Evolutionary conservation across 129 eudicot species (phyloP), one percentile per base, ranked within the genome.

Genomic region (Ambrosia trifida): DNA sequence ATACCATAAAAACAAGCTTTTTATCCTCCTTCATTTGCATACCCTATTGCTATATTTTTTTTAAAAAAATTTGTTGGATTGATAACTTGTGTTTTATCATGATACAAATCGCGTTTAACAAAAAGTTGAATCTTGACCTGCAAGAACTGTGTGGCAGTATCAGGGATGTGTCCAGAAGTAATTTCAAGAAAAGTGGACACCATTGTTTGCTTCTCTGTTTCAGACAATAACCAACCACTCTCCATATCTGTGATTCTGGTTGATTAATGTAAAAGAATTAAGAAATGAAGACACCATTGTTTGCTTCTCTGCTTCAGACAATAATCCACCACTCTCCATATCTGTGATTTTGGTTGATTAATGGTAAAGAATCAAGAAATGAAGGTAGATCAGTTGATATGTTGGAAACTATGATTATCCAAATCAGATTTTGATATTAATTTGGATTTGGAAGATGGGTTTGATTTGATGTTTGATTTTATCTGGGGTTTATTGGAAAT

Each of bases 141-240:
- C 70, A 93, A 87, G 76, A 93, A 89, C 68, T 84, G 96, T 1
- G 76, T 82, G 58, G 98, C 98, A 18, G 89, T 87, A 11, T 84
- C 95, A 19, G 81, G 74, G 2, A 90, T 85, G 68, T 93, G 96
- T 38, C 92, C 98, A 47, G 78, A 95, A 60, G 98, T 96, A 77
- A 93, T 85, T 64, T 93, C 98, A 36, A 93, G 84, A 69, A 93
- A 93, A 4, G 85, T 67, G 17, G 95, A 83, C 14, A 93, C 87
- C 80, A 93, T 31, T 49, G 9, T 66, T 76, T 87, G 88, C 75
- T 87, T 81, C 12, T 92, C 88, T 11, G 79, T 9, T 58, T n/a
- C 40, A 57, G 95, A 77, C 6, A 77, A 31, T 6, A 72, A n/a
- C n/a, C n/a, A n/a, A n/a, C n/a, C n/a, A n/a, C n/a, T 43, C 20